These are phyloP conservation scores for Teratosphaeria destructans DNA, from an alignment of 2,329 filamentous ascomycete genomes.

Conservation along the genomic window DNA sequence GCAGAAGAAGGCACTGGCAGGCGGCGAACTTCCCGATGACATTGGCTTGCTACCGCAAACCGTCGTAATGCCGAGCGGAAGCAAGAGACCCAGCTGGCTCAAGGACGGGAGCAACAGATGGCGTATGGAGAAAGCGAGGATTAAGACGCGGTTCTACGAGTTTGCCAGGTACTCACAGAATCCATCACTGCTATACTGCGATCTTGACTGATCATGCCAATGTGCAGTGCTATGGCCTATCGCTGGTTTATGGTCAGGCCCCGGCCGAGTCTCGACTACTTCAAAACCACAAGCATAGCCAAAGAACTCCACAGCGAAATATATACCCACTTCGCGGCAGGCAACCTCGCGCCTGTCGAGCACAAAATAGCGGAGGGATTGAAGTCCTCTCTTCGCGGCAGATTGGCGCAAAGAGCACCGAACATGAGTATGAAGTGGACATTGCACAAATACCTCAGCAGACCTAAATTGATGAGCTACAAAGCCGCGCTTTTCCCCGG, in stretches of 20 bases:
- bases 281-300: constrained; percentile 28
- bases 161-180: neutral
- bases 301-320: constrained; percentile 34
- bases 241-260: constrained; percentile 12
- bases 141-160: constrained; percentile 2
- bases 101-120: constrained; percentile 1
- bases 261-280: constrained; percentile 23
- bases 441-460: constrained; percentile 17
- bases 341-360: constrained; percentile 20
- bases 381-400: constrained; percentile 19
- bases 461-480: constrained; percentile 18
- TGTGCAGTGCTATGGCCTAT: neutral
- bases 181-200: neutral
- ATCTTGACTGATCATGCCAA: neutral
- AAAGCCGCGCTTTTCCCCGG: constrained; percentile 7
- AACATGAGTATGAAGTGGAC: constrained; percentile 20
- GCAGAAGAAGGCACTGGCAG: constrained; percentile 23
- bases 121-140: constrained; percentile 9
- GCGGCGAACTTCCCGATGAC: constrained; percentile 26
- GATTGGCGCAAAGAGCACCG: constrained; percentile 28
- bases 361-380: constrained; percentile 14
- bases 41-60: constrained; percentile 34
- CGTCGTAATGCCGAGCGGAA: constrained; percentile 21
- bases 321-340: constrained; percentile 38
- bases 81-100: constrained; percentile 14